These are phyloP conservation scores for Cicer arietinum DNA, from an alignment of 306 rosid species.

Conservation along the genomic window DNA sequence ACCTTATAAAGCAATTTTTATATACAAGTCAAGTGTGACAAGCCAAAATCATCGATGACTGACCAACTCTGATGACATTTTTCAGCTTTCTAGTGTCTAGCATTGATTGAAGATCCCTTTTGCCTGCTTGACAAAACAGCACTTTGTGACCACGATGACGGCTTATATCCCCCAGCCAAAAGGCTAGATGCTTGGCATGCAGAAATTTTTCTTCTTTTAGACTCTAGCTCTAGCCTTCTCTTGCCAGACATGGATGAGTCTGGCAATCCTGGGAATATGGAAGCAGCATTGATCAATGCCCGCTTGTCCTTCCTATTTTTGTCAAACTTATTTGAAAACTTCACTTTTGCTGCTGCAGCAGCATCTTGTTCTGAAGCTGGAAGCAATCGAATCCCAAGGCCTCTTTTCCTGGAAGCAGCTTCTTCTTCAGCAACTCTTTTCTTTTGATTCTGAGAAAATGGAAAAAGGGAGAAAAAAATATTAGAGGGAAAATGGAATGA, in stretches of 20 bases:
- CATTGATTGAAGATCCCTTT: constrained; percentile 46
- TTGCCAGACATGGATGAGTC: constrained; percentile 53
- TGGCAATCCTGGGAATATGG: constrained; percentile 64
- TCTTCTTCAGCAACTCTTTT: constrained; percentile 92
- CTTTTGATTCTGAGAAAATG: constrained; percentile 76
- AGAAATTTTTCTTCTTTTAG: constrained; percentile 81
- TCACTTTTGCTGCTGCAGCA: constrained; percentile 61
- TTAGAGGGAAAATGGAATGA: constrained; percentile 12
- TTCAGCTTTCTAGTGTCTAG: constrained; percentile 46
- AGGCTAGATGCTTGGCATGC: constrained; percentile 70
- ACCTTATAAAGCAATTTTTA: constrained; percentile 27
- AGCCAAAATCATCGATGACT: constrained; percentile 10
- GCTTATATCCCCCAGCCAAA: constrained; percentile 65
- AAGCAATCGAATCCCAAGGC: constrained; percentile 77
- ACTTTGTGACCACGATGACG: constrained; percentile 72
- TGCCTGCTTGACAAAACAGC: constrained; percentile 45
- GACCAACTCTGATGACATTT: not conserved
- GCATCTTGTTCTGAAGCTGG: constrained; percentile 71
- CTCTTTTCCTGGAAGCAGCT: constrained; percentile 65
- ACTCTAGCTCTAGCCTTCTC: constrained; percentile 65
- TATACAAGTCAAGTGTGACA: constrained; percentile 24
- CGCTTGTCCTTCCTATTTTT: constrained; percentile 72
- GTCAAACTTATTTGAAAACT: constrained; percentile 70
- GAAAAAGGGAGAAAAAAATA: not conserved
- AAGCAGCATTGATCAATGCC: constrained; percentile 66